phyloP scores from a whole-genome alignment of 2,329 filamentous ascomycete species.

The Ophiostoma himal-ulmi region DNA sequence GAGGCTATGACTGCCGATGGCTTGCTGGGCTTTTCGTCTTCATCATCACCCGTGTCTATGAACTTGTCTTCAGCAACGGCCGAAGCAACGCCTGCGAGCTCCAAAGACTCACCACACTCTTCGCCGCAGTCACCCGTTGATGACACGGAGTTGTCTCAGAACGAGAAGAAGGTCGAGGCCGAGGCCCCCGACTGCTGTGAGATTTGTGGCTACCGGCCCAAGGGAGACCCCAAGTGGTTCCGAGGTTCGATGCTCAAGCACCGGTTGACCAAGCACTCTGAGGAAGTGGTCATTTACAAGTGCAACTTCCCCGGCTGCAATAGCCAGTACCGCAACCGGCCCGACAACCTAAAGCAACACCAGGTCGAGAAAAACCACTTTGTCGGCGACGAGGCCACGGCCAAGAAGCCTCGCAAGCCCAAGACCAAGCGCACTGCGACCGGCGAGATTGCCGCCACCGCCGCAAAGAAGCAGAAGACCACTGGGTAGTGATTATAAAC shows the following conservation, averaged over 20 bases:
- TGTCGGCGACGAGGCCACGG: slow-evolving; percentile 38
- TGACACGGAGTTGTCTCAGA: neutral
- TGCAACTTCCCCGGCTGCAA: slow-evolving; percentile 50
- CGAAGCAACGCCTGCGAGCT: neutral
- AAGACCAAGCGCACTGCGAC: slow-evolving; percentile 6
- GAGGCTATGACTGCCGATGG: slow-evolving; percentile 4
- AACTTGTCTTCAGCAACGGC: neutral
- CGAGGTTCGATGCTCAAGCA: slow-evolving; percentile 55
- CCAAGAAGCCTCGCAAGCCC: slow-evolving; percentile 23
- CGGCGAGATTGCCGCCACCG: neutral
- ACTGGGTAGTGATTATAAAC: neutral
- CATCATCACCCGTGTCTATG: neutral
- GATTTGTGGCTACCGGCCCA: slow-evolving; percentile 50
- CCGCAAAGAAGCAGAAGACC: slow-evolving; percentile 4
- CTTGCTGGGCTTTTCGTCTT: neutral
- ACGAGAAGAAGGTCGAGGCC: slow-evolving; percentile 24
- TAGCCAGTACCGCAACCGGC: slow-evolving; percentile 51
- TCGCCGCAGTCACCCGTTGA: neutral
- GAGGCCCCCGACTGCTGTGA: slow-evolving; percentile 45
- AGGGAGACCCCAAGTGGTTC: slow-evolving; percentile 54
- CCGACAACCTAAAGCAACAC: slow-evolving; percentile 52
- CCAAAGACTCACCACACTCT: neutral
- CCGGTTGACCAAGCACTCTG: slow-evolving; percentile 49
- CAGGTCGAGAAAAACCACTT: slow-evolving; percentile 53
- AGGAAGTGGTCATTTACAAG: slow-evolving; percentile 46